Conservation (phyloP, 78 protist species). For the Planoprotostelium fungivorum region DNA sequence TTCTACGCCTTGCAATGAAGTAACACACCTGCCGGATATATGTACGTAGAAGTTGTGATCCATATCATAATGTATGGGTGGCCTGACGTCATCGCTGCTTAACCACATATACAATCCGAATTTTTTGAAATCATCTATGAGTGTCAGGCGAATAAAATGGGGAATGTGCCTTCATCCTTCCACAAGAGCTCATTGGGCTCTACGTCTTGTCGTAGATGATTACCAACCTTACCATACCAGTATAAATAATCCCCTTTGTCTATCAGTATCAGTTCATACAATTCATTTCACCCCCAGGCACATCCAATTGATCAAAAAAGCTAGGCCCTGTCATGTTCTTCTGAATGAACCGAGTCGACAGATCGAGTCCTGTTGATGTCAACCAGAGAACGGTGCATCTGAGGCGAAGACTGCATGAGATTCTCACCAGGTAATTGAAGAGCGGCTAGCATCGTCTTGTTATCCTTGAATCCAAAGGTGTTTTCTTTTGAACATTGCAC, state of each 20-base stretch:
- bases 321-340: not conserved
- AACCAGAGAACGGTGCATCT: not conserved
- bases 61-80: constrained; percentile 20
- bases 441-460: not conserved
- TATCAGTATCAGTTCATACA: not conserved
- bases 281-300: too few species aligned
- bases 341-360: not conserved
- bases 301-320: too few species aligned
- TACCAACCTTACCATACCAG: not conserved
- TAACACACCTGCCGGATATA: not conserved
- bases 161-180: not conserved
- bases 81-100: not conserved
- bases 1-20: not conserved
- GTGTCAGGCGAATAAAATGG: not conserved
- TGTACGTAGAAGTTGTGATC: constrained; percentile 8
- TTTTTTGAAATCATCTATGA: not conserved
- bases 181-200: not conserved
- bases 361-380: not conserved
- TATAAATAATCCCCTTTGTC: not conserved
- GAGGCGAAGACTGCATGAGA: too few species aligned
- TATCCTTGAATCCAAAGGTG: not conserved
- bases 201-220: not conserved
- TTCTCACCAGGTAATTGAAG: not conserved
- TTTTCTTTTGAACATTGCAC: not conserved
- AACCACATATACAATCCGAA: constrained; percentile 9